Evolutionary conservation across 805 yeast species (phyloP).

Genomic region (Peterozyma xylosa): DNA sequence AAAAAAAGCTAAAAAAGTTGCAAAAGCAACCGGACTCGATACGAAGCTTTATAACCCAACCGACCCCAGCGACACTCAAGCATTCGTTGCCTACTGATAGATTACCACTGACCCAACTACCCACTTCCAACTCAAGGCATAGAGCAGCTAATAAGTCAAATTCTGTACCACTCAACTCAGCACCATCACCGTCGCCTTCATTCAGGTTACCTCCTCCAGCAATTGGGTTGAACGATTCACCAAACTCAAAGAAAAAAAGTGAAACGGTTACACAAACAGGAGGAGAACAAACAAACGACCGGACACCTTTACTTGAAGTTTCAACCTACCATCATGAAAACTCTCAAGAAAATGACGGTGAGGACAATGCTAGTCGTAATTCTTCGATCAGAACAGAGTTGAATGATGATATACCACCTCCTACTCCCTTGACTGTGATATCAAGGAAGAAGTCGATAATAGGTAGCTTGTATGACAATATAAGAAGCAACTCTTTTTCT

Average conservation of each 20-base stretch:
- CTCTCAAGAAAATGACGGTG: background rate
- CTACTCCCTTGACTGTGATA: too few species aligned
- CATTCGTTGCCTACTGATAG: too few species aligned
- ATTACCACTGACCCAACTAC: background rate
- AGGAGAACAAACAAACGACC: constrained; percentile 13
- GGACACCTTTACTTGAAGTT: constrained; percentile 20
- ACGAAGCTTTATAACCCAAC: too few species aligned
- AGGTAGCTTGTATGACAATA: constrained; percentile 13
- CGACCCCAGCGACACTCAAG: too few species aligned
- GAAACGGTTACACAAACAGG: background rate
- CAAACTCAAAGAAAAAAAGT: background rate
- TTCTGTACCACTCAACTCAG: constrained; percentile 1
- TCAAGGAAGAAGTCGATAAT: constrained; percentile 17
- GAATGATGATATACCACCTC: constrained; percentile 2
- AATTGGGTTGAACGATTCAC: background rate
- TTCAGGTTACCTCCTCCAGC: constrained; percentile 21
- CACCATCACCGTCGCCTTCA: constrained; percentile 11
- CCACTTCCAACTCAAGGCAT: background rate
- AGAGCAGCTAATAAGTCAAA: constrained; percentile 2
- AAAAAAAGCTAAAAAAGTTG: constrained; percentile 27
- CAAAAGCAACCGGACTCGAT: too few species aligned
- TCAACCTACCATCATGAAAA: background rate
- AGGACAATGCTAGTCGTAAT: background rate
- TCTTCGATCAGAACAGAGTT: constrained; percentile 1
- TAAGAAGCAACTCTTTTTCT: constrained; percentile 9